A percentile compares a stretch with the other conserved stretches of the same genome.
Conservation (phyloP, 768 basidiomycete genomes). For the Suillus americanus region DNA sequence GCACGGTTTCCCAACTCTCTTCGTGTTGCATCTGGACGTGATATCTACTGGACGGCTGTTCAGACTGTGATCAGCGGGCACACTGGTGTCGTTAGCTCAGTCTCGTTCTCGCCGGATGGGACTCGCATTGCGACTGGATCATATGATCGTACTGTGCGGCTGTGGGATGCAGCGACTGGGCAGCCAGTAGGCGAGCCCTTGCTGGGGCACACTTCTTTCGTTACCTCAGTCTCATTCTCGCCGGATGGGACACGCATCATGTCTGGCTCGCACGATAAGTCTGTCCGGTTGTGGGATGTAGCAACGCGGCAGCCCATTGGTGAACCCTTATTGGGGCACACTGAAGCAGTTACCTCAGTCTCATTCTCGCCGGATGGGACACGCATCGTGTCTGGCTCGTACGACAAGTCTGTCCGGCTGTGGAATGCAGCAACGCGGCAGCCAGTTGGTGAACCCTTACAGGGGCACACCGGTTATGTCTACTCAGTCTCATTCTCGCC, state of each 20-base stretch:
- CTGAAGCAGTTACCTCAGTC: neutral
- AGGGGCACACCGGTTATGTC: neutral
- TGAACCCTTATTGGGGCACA: neutral
- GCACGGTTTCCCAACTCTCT: neutral
- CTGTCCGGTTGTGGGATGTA: neutral
- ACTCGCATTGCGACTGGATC: neutral
- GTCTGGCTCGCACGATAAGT: neutral
- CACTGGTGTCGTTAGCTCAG: neutral
- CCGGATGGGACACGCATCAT: neutral
- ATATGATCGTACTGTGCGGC: neutral
- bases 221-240: neutral
- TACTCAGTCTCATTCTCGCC: neutral
- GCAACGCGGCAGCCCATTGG: neutral
- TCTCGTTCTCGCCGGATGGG: neutral
- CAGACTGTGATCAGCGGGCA: neutral
- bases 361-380: neutral
- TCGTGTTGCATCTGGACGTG: neutral
- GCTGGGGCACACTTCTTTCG: neutral
- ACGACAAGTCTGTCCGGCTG: neutral
- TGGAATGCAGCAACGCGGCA: neutral
- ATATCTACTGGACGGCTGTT: neutral
- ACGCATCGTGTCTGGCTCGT: neutral
- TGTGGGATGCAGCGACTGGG: neutral
- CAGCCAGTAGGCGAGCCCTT: neutral
- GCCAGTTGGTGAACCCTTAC: neutral